Evolutionary conservation across 768 basidiomycete species (phyloP).

Genomic region (Stropharia rugosoannulata): DNA sequence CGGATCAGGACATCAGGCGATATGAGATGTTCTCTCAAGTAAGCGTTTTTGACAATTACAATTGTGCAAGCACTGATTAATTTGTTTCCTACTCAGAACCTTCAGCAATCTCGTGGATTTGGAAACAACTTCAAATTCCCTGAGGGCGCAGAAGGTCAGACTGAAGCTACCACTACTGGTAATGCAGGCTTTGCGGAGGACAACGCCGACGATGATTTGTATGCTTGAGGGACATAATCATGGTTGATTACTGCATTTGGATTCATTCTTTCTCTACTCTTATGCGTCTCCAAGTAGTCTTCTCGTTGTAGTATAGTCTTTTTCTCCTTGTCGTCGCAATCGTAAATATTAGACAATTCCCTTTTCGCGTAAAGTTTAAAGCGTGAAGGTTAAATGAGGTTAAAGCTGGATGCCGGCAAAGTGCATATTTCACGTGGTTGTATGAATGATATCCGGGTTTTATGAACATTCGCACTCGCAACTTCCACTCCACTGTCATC

Average conservation of each 20-base stretch:
- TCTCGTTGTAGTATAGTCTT: not conserved
- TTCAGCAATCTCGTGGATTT: conserved; percentile 90
- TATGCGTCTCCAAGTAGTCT: not conserved
- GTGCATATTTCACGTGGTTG: not conserved
- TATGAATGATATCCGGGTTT: not conserved
- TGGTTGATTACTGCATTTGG: not conserved
- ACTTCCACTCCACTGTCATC: not conserved
- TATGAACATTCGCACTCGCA: too few relatives aligned
- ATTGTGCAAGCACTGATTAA: conserved; percentile 6
- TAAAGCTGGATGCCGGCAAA: not conserved
- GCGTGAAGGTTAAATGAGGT: not conserved
- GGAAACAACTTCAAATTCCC: conserved; percentile 99
- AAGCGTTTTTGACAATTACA: conserved; percentile 19
- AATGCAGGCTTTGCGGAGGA: conserved; percentile 87
- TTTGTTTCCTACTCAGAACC: conserved; percentile 49
- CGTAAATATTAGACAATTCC: not conserved
- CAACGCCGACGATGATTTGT: conserved; percentile 86
- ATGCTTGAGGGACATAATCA: conserved; percentile 51
- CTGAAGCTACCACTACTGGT: conserved; percentile 44
- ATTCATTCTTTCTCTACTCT: not conserved
- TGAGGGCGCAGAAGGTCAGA: conserved; percentile 51
- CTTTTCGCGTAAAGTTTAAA: not conserved
- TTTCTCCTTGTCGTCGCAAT: not conserved
- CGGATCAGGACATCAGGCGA: conserved; percentile 93
- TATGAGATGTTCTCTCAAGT: conserved; percentile 99